These are phyloP conservation scores for Hanseniaspora valbyensis DNA, from an alignment of 805 yeast species.

Conservation along the genomic window DNA sequence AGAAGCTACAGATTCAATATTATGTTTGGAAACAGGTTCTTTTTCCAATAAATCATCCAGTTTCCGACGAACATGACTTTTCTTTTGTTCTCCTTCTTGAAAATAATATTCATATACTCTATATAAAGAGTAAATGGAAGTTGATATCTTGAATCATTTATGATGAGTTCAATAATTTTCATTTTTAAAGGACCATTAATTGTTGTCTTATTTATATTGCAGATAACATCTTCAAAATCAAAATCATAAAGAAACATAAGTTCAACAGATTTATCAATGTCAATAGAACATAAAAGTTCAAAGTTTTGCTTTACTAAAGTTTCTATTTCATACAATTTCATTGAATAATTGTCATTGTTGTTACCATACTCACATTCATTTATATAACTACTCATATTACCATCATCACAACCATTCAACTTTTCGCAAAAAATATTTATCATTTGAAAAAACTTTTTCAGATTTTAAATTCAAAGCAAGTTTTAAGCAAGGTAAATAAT, in stretches of 20 bases:
- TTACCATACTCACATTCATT: no score
- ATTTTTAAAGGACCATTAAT: neutral
- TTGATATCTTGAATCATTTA: constrained; percentile 8
- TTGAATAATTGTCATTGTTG: neutral
- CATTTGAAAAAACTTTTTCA: neutral
- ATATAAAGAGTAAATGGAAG: constrained; percentile 1
- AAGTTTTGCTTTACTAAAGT: neutral
- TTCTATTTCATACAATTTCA: neutral
- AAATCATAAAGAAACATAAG: neutral
- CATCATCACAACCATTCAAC: neutral
- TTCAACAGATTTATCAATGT: neutral
- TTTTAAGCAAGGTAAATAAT: constrained; percentile 13
- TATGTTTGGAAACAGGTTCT: neutral
- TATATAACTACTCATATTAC: no score
- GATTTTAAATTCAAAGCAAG: neutral
- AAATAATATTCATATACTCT: neutral
- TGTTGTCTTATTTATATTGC: neutral
- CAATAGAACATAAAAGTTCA: neutral
- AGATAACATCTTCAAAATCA: neutral
- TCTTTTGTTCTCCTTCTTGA: no score
- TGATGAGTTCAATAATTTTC: neutral
- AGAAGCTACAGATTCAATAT: neutral
- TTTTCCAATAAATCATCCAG: neutral
- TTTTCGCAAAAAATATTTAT: neutral
- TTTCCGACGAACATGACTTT: no score